Base-by-base conservation (phyloP, 2,329 filamentous ascomycete species). In the Fusarium pseudocircinatum region DNA sequence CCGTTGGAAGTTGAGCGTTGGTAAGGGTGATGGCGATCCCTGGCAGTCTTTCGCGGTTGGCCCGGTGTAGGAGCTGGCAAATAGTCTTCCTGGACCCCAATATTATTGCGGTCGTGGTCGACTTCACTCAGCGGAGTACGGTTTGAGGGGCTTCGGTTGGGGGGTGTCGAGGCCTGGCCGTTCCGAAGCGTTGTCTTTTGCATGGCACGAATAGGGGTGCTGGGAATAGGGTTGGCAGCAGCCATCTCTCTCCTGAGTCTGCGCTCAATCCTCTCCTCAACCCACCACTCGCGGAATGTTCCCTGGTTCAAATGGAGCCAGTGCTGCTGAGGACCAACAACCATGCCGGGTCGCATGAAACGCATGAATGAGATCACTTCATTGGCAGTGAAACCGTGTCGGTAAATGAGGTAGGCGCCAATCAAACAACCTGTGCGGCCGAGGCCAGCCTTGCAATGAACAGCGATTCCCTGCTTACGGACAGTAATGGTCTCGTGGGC, bases 321-420 rank as follows among this genome's bases (percentile, higher is more conserved):
- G 84, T 99, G 96, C 84, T 99, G 96, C 81, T 99, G 96, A 43
- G 96, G 96, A 2, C 96, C 96, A 60, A 99, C 96, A 12, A 99
- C 96, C 96, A 99, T 99, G 60, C 96, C 96, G 0, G 96, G 96
- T 66, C 96, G 90, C 96, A 98, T 98, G 85, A 99, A 99, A 69
- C 96, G 92, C 96, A 99, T 98, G 83, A 95, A 99, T 7, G 95
- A 93, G 81, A 98, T 98, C 78, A 97, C 91, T 84, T 98, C 96
- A 80, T 98, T 97, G 74, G 96, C 96, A 11, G 96, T 98, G 83
- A 98, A 99, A 64, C 94, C 96, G 82, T 98, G 93, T 75, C 95
- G 91, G 86, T 99, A 99, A 80, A 99, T 98, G 69, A 99, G 88
- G 80, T 99, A 99, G 37, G 96, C 96, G 66, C 96, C 96, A 79